Conservation (phyloP, 495 filamentous ascomycete genomes). For the Thermochaetoides thermophila region DNA sequence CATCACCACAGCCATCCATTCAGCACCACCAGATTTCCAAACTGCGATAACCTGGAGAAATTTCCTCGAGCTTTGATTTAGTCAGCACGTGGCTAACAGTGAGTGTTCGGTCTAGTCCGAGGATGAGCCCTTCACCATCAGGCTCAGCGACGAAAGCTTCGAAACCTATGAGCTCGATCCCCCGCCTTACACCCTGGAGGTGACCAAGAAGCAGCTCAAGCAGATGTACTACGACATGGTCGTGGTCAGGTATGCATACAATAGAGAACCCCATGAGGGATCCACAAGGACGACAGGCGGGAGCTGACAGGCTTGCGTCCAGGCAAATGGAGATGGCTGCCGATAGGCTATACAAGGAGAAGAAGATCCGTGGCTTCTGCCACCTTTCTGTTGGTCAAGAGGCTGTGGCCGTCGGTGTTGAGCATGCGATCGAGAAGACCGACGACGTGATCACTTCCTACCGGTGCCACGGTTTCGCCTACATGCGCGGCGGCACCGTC, state of each 20-base stretch:
- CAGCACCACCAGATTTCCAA: too few relatives aligned
- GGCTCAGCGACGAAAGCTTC: conserved; percentile 92
- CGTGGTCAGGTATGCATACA: conserved; percentile 52
- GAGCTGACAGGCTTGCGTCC: conserved; percentile 1
- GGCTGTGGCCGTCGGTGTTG: conserved; percentile 91
- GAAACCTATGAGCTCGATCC: conserved; percentile 98
- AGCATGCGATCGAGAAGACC: conserved; percentile 78
- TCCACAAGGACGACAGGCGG: background rate
- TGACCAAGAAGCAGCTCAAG: conserved; percentile 95
- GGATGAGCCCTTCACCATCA: conserved; percentile 83
- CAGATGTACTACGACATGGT: conserved; percentile 99
- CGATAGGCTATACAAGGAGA: conserved; percentile 96
- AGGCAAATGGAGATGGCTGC: conserved; percentile 99
- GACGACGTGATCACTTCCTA: conserved; percentile 97
- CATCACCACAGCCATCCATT: too few relatives aligned
- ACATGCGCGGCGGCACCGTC: conserved; percentile 89
- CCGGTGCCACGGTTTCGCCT: conserved; percentile 93
- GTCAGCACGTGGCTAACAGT: conserved; percentile 3
- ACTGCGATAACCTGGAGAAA: too few relatives aligned
- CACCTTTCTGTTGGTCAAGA: conserved; percentile 96
- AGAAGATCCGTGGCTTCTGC: conserved; percentile 99
- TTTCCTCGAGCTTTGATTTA: too few relatives aligned
- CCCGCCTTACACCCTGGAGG: conserved; percentile 74
- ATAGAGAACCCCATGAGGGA: background rate
- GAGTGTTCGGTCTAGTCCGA: conserved; percentile 50